Percentiles rank a stretch among this genome's conserved stretches.
These are phyloP conservation scores for Pythium inflatum DNA, from an alignment of 352 stramenopile species.

Conservation along the genomic window DNA sequence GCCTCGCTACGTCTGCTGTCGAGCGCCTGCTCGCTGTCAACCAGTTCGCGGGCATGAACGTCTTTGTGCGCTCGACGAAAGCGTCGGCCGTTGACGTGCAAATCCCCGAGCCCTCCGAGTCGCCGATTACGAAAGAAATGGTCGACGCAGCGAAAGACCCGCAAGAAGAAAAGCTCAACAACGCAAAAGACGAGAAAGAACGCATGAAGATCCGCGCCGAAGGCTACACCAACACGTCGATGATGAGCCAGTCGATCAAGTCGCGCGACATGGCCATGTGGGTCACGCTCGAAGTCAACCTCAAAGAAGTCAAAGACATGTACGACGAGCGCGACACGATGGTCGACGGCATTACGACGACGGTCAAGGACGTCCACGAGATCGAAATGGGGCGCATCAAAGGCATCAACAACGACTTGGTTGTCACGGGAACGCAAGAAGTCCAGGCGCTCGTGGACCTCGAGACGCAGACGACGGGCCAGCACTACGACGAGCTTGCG, in stretches of 20 bases:
- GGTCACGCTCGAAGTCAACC: constrained; percentile 13
- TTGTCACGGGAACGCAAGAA: constrained; percentile 7
- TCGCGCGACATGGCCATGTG: constrained; percentile 17
- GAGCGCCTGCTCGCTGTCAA: too few relatives aligned
- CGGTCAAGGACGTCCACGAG: constrained; percentile 11
- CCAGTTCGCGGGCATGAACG: constrained; percentile 4
- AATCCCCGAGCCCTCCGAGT: neutral
- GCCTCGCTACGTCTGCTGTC: too few relatives aligned
- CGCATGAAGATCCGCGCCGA: constrained; percentile 13
- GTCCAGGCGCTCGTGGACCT: constrained; percentile 5
- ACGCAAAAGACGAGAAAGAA: constrained; percentile 4
- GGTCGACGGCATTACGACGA: constrained; percentile 6
- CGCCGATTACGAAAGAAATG: neutral
- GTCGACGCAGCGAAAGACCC: neutral
- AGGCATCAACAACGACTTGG: constrained; percentile 11
- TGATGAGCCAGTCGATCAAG: constrained; percentile 22
- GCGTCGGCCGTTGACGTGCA: neutral
- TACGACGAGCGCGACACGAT: constrained; percentile 15
- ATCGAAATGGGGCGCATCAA: constrained; percentile 13
- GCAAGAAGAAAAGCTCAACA: constrained; percentile 11
- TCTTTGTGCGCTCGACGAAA: neutral
- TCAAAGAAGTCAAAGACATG: constrained; percentile 16
- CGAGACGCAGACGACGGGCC: constrained; percentile 4
- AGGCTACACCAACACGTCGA: constrained; percentile 9
- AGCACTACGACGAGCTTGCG: constrained; percentile 3